Base-by-base conservation (phyloP, 805 yeast species). In the Jamesozyma lodderae region DNA sequence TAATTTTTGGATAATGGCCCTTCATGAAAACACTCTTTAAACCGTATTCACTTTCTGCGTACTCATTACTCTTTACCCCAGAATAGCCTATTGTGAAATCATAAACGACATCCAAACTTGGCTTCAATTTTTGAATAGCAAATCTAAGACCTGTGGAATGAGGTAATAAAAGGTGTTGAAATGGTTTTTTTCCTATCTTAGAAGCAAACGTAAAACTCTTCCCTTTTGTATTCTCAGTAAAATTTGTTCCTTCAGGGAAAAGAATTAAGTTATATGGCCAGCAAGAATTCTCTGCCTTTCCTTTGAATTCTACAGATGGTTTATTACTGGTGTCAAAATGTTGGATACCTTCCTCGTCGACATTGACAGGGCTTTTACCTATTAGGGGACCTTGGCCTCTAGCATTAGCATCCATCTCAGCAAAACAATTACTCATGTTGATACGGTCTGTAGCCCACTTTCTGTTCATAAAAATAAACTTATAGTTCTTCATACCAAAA, bases 201-300 rank as follows among this genome's bases (percentile, higher is more conserved):
- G 57, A 60, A 16, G 86, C 81, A 60, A 66, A 92, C 6, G 56
- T 66, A 14, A 65, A 67, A 7, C 88, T 75, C 41, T 73, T 72
- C 3, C 50, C 62, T 34, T 75, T 68, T 2, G 95, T 85, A 42
- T 74, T 70, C 4, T 67, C 68, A 27, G 92, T 78, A 38, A 82
- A 63, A 41, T 86, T 92, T 0, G 98, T 92, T 4, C 98, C 98
- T 59, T 92, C 98, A 1, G 98, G 98, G 62, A 81, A 92, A 20
- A 92, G 59, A 17, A 88, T 62, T 33, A 92, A 58, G 69, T 81
- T 77, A 45, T 79, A 78, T 3, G 82, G 79, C 74, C 75, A 71
- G 6, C 53, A 43, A 18, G 44, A 31, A 20, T 6, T 41, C 26
- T 24, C 42, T 30, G 28, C 35, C 13, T 38, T 31, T n/a, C 22